These are phyloP conservation scores for Amylostereum chailletii DNA, from an alignment of 1,284 basidiomycete genomes.

Conservation along the genomic window DNA sequence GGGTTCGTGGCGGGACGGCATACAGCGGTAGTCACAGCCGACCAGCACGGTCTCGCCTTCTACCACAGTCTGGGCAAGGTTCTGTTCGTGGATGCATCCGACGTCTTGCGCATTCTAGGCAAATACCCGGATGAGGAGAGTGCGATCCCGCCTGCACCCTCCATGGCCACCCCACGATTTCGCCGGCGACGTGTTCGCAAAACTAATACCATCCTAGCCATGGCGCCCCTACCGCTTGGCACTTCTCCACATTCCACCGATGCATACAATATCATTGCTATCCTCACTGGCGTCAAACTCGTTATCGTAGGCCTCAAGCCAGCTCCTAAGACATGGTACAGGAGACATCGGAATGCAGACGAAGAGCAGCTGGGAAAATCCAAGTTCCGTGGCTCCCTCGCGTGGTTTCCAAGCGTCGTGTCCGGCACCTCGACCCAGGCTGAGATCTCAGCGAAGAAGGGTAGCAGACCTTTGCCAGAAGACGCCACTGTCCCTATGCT, in stretches of 20 bases:
- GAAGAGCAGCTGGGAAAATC: slow-evolving; percentile 33
- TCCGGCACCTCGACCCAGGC: slow-evolving; percentile 12
- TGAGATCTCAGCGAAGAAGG: slow-evolving; percentile 19
- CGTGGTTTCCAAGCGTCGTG: slow-evolving; percentile 69
- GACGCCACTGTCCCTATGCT: slow-evolving; percentile 47
- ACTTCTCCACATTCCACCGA: slow-evolving; percentile 73
- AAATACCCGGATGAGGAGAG: slow-evolving; percentile 67
- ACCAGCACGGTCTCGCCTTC: slow-evolving; percentile 88
- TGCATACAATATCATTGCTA: slow-evolving; percentile 74
- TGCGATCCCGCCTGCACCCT: slow-evolving; percentile 7
- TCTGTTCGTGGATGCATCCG: slow-evolving; percentile 91
- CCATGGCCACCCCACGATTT: slow-evolving; percentile 13
- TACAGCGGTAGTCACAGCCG: slow-evolving; percentile 89
- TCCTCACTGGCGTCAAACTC: slow-evolving; percentile 86
- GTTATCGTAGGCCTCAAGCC: slow-evolving; percentile 93
- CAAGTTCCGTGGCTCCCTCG: slow-evolving; percentile 52
- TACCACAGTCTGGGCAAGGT: slow-evolving; percentile 95
- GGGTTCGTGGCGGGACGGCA: slow-evolving; percentile 92
- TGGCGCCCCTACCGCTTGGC: slow-evolving; percentile 81
- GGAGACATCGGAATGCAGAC: slow-evolving; percentile 54
- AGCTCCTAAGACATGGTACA: slow-evolving; percentile 88
- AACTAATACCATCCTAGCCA: slow-evolving; percentile 62
- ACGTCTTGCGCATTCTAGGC: slow-evolving; percentile 90
- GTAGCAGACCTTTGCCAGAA: slow-evolving; percentile 15
- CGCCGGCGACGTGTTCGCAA: slow-evolving; percentile 27